Conservation (phyloP, 2,329 filamentous ascomycete genomes). For the Verticillium nubilum region DNA sequence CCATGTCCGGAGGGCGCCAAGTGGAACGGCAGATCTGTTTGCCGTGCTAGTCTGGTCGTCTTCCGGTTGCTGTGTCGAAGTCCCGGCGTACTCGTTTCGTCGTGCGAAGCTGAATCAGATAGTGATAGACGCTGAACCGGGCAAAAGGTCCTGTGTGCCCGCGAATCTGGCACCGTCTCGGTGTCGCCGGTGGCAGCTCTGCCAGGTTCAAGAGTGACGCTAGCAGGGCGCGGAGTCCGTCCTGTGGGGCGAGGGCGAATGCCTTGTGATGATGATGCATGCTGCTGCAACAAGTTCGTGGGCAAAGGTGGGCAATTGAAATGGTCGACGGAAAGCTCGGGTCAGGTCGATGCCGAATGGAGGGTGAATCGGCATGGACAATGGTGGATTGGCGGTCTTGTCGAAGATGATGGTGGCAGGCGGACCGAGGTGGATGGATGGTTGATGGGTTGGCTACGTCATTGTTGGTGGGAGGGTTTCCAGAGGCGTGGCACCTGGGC, state of each 20-base stretch:
- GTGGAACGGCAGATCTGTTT: neutral
- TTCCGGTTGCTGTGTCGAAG: neutral
- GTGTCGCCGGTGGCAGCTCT: neutral
- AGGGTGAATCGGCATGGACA: neutral
- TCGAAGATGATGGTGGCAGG: neutral
- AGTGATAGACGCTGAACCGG: neutral
- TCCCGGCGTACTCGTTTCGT: too few relatives aligned
- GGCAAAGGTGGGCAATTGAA: neutral
- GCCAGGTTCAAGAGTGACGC: neutral
- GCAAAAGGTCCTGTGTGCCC: neutral
- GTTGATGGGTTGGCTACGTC: neutral
- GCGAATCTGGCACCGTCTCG: neutral
- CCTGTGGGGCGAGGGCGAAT: neutral
- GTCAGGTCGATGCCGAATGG: neutral
- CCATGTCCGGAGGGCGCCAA: neutral
- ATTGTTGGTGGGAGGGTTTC: neutral
- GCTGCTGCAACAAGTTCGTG: neutral
- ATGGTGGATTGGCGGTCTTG: neutral
- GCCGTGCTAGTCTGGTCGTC: neutral
- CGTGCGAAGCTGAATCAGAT: neutral
- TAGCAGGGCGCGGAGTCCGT: neutral
- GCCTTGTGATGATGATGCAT: neutral
- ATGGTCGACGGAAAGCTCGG: neutral
- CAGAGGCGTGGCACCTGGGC: neutral
- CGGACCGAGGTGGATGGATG: neutral